Conservation (phyloP, 2,329 filamentous ascomycete genomes). For the Ampelomyces quisqualis region DNA sequence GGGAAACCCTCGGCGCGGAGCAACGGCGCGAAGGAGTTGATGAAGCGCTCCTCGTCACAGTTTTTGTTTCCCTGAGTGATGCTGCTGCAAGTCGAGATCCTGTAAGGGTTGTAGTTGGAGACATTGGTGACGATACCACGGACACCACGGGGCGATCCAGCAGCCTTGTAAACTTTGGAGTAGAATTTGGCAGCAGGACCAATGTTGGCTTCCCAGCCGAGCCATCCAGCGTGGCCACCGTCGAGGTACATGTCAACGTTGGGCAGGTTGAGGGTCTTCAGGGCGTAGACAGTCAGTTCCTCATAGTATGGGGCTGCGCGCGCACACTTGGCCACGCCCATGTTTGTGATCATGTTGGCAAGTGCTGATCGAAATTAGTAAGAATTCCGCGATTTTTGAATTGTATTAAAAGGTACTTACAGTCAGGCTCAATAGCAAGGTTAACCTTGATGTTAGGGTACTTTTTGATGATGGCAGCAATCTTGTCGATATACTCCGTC, state of each 20-base stretch:
- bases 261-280: constrained; percentile 57
- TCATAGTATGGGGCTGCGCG: constrained; percentile 57
- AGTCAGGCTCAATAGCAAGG: constrained; percentile 49
- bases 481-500: constrained; percentile 54
- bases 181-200: constrained; percentile 53
- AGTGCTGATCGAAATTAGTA: constrained; percentile 39
- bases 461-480: constrained; percentile 54
- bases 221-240: constrained; percentile 64
- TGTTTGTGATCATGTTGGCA: constrained; percentile 64
- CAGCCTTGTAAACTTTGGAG: constrained; percentile 50
- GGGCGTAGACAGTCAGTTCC: constrained; percentile 57
- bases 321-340: constrained; percentile 56
- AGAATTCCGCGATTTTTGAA: background rate
- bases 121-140: constrained; percentile 60
- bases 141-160: constrained; percentile 50
- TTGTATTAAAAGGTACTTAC: constrained; percentile 46
- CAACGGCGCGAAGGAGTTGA: constrained; percentile 55
- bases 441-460: constrained; percentile 57
- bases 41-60: constrained; percentile 56
- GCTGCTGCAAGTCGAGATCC: constrained; percentile 47
- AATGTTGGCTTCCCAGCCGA: constrained; percentile 64
- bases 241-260: constrained; percentile 67
- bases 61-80: constrained; percentile 51
- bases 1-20: constrained; percentile 52
- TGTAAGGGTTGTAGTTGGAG: constrained; percentile 60